A percentile compares a stretch with the other conserved stretches of the same genome.
These are phyloP conservation scores for Fusarium irregulare DNA, from an alignment of 2,329 filamentous ascomycete genomes.

Conservation along the genomic window DNA sequence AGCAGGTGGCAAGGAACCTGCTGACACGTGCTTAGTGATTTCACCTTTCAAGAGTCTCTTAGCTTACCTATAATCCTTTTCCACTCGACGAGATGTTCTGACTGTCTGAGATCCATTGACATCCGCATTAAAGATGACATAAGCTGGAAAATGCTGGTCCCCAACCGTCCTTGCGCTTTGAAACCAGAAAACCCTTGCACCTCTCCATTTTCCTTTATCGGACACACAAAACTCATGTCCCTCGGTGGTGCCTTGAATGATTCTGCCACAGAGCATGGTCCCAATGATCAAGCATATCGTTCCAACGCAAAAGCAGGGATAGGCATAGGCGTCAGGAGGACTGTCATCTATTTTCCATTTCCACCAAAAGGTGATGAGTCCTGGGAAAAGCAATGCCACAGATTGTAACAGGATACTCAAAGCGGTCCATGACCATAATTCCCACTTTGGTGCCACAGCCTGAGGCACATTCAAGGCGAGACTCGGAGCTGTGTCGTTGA, in stretches of 20 bases:
- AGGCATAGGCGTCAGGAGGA: not conserved
- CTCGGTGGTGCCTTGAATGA: not conserved
- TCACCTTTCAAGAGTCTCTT: no score
- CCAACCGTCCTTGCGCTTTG: not conserved
- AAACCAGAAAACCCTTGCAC: not conserved
- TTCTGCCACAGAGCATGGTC: not conserved
- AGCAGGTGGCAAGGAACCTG: no score
- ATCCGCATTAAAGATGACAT: no score
- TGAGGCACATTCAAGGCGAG: no score
- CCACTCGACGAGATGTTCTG: no score
- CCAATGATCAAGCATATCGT: not conserved
- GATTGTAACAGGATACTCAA: not conserved
- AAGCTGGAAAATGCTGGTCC: not conserved
- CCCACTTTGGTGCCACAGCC: no score
- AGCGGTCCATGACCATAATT: no score
- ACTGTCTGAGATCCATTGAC: not conserved
- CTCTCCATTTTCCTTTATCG: not conserved
- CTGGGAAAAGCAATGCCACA: not conserved
- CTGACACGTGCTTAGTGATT: rapidly evolving
- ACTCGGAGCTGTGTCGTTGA: no score
- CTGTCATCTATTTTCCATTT: not conserved
- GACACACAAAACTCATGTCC: not conserved
- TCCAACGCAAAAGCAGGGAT: conserved; percentile 2
- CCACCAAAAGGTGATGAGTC: not conserved
- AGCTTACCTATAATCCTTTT: no score